Evolutionary conservation across 1,284 basidiomycete genomes (phyloP).

Genomic region (Cerioporus squamosus): DNA sequence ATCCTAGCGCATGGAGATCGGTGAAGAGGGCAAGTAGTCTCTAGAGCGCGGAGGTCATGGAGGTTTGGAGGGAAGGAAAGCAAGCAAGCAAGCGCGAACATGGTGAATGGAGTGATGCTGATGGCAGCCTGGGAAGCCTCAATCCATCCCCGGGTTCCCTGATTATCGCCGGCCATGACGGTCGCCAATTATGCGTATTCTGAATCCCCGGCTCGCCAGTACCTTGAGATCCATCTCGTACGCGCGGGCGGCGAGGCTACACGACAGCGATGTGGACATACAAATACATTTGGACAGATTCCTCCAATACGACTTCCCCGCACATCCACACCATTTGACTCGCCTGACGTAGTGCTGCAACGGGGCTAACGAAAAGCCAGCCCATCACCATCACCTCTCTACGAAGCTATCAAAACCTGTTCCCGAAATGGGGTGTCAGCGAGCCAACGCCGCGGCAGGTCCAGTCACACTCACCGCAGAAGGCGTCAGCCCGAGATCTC

Average conservation of each 20-base stretch:
- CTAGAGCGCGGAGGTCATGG: slow-evolving; percentile 20
- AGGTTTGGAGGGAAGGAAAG: slow-evolving; percentile 17
- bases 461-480: slow-evolving; percentile 59
- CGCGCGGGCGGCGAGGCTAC: too few species aligned
- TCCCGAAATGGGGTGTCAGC: neutral
- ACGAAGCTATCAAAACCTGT: slow-evolving; percentile 32
- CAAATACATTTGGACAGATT: neutral
- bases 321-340: too few species aligned
- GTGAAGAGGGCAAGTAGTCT: slow-evolving; percentile 4
- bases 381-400: slow-evolving; percentile 1
- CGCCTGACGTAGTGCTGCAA: too few species aligned
- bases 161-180: slow-evolving; percentile 16
- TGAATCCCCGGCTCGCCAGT: neutral
- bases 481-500: slow-evolving; percentile 77
- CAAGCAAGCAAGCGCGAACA: neutral
- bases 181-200: slow-evolving; percentile 11
- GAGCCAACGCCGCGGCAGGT: neutral
- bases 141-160: neutral
- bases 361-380: too few species aligned
- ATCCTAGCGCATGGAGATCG: slow-evolving; percentile 5
- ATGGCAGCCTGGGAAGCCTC: slow-evolving; percentile 18
- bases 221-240: neutral
- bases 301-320: too few species aligned
- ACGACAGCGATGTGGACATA: neutral
- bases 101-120: slow-evolving; percentile 18